A percentile compares a stretch with the other conserved stretches of the same genome.
Evolutionary conservation across 2,329 filamentous ascomycete genomes (phyloP).

Genomic region (Chaetomiaceae sp.): DNA sequence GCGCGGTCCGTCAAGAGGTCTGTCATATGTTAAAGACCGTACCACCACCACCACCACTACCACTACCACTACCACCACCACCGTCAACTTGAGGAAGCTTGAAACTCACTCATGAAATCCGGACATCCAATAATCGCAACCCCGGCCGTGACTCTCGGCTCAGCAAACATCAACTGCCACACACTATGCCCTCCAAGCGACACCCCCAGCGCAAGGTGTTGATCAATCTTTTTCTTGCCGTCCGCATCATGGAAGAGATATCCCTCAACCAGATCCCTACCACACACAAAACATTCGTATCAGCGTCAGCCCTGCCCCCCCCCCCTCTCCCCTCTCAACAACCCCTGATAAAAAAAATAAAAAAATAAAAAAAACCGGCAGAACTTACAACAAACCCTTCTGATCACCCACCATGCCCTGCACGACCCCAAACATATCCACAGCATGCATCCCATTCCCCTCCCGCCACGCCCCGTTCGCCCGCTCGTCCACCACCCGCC

Average conservation of each 20-base stretch:
- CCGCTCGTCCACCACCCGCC: constrained; percentile 58
- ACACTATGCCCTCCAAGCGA: constrained; percentile 83
- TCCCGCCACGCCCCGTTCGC: constrained; percentile 76
- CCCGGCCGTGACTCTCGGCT: constrained; percentile 72
- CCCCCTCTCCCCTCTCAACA: too few species aligned
- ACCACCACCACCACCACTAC: too few species aligned
- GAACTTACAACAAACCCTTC: constrained; percentile 56
- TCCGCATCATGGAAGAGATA: constrained; percentile 59
- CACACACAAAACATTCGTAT: not conserved
- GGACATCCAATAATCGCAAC: constrained; percentile 84
- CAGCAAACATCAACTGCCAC: constrained; percentile 77
- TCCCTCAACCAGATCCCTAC: constrained; percentile 62
- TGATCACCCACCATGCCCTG: constrained; percentile 71
- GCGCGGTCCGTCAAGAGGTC: constrained; percentile 75
- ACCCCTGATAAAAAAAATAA: too few species aligned
- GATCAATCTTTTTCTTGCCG: constrained; percentile 43
- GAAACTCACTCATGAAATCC: constrained; percentile 65
- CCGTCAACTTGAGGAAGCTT: too few species aligned
- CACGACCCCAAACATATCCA: constrained; percentile 85
- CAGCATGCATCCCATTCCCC: constrained; percentile 76
- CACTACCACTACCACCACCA: too few species aligned
- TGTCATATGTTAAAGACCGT: constrained; percentile 22
- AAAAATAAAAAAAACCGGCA: not conserved
- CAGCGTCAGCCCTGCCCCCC: too few species aligned
- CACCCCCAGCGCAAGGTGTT: constrained; percentile 74